Conservation (phyloP, 2,329 filamentous ascomycete genomes). For the Hortaea werneckii region DNA sequence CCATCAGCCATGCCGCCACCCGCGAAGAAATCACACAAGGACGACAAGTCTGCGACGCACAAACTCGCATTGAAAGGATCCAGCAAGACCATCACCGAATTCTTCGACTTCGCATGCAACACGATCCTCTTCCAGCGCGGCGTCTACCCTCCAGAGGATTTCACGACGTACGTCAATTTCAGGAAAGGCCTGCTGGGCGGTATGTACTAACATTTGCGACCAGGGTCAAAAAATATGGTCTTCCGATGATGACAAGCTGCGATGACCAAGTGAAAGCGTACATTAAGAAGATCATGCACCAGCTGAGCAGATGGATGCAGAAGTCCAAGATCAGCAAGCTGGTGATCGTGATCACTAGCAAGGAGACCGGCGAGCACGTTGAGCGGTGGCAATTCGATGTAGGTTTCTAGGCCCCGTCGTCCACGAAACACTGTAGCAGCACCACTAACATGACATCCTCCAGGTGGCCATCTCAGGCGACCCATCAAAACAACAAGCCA, state of each 20-base stretch:
- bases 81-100: constrained; percentile 66
- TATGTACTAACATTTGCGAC: constrained; percentile 5
- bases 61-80: constrained; percentile 82
- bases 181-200: background rate
- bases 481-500: constrained; percentile 31
- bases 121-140: constrained; percentile 89
- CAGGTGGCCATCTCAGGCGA: constrained; percentile 23
- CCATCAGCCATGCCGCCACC: constrained; percentile 11
- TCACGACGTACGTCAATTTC: constrained; percentile 59
- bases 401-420: constrained; percentile 8
- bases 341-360: constrained; percentile 91
- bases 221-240: constrained; percentile 94
- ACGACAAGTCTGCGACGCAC: constrained; percentile 78
- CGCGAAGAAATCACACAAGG: constrained; percentile 2
- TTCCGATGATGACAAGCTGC: constrained; percentile 94
- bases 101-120: constrained; percentile 98
- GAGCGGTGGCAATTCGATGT: constrained; percentile 99
- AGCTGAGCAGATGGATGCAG: constrained; percentile 96
- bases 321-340: constrained; percentile 95
- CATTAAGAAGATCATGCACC: constrained; percentile 98
- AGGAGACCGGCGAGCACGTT: constrained; percentile 91
- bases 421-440: no score
- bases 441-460: background rate
- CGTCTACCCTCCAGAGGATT: constrained; percentile 88
- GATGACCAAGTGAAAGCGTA: constrained; percentile 99